These are phyloP conservation scores for Tillandsia fasciculata DNA, from an alignment of 176 grass and related monocot species.

Conservation along the genomic window DNA sequence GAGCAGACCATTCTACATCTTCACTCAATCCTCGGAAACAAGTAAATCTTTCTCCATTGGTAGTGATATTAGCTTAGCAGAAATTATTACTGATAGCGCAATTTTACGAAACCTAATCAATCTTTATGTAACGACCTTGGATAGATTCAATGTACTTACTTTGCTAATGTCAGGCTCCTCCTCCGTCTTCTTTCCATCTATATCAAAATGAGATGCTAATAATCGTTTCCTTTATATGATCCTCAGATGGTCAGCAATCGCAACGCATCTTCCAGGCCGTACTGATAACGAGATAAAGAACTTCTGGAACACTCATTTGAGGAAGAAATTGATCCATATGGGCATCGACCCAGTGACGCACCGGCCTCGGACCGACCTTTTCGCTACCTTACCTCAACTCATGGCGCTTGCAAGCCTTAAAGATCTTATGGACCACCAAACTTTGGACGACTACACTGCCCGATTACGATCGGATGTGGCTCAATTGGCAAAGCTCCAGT, in stretches of 20 bases:
- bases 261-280: conserved; percentile 32
- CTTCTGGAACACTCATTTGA: conserved; percentile 40
- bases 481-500: conserved; percentile 9
- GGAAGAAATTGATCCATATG: conserved; percentile 30
- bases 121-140: too few relatives aligned
- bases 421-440: background rate
- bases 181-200: background rate
- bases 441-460: background rate
- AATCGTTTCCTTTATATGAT: background rate
- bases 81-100: too few relatives aligned
- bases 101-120: too few relatives aligned
- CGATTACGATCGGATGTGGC: background rate
- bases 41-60: conserved; percentile 10
- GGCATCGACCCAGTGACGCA: conserved; percentile 30
- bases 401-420: conserved; percentile 5
- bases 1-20: conserved; percentile 30
- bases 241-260: conserved; percentile 34
- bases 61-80: background rate
- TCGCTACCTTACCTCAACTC: conserved; percentile 13
- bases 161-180: too few relatives aligned
- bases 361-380: conserved; percentile 11
- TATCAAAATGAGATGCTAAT: background rate
- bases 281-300: conserved; percentile 47
- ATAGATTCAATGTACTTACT: too few relatives aligned
- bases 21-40: conserved; percentile 39